These are phyloP conservation scores for Crithidia sp. DNA, from an alignment of 208 protist genomes.

Conservation along the genomic window DNA sequence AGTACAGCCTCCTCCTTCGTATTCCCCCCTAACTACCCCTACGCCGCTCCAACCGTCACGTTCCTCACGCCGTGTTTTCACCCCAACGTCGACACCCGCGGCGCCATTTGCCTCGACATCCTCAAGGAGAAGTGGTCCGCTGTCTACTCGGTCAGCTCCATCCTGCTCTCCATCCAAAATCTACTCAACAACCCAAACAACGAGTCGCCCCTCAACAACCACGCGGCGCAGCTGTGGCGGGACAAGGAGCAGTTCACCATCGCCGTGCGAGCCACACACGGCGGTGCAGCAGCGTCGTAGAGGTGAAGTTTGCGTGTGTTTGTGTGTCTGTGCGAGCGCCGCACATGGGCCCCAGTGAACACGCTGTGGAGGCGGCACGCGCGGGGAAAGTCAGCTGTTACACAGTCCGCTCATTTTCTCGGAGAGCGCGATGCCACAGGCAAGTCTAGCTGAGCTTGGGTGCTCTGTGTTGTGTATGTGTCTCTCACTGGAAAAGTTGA, in stretches of 20 bases:
- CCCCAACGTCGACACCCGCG: constrained; percentile 94
- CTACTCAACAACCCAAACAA: constrained; percentile 97
- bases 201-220: constrained; percentile 94
- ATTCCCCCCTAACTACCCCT: constrained; percentile 96
- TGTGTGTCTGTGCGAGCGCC: no score
- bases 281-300: constrained; percentile 13
- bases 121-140: constrained; percentile 98
- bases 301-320: not conserved
- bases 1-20: constrained; percentile 93
- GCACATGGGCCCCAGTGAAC: no score
- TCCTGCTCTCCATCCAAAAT: constrained; percentile 96
- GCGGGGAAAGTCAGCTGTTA: no score
- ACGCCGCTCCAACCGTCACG: constrained; percentile 90
- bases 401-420: no score
- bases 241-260: constrained; percentile 71
- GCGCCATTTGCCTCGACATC: constrained; percentile 97
- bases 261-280: constrained; percentile 65
- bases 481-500: no score
- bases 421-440: no score
- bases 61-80: constrained; percentile 96
- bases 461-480: no score
- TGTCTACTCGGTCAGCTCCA: constrained; percentile 93
- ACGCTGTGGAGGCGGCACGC: no score
- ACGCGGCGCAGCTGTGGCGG: constrained; percentile 93
- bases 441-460: no score